Evolutionary conservation across 2,329 filamentous ascomycete genomes (phyloP), one percentile per base, ranked within the genome.

Genomic region (Scolecobasidium constrictum): DNA sequence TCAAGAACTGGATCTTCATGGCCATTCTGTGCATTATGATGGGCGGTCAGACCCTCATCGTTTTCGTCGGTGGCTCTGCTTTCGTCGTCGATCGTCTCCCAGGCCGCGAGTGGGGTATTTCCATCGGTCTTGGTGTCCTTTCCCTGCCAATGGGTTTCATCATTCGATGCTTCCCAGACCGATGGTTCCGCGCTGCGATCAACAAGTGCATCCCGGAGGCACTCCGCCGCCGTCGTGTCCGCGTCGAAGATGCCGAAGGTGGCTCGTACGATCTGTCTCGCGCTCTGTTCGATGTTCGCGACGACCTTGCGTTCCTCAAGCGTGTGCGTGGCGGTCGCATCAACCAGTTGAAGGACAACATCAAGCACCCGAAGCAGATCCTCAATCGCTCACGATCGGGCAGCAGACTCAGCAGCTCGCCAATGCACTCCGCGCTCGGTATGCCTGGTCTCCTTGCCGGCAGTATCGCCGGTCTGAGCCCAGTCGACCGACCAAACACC

Each of bases 1-100:
- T 73, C 19, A 76, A 76, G 57, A 96, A 96, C 61, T 83, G 73
- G 65, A 94, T 93, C 71, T 96, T 96, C 67, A 75, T 93, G 28
- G 74, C 65, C 31, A 95, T 96, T 62, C 87, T 87, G 64, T 56
- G 72, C 47, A 72, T 94, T 59, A 95, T 96, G 83, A 78, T 90
- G 51, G 88, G 78, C 49, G 86, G 85, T 17, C 90, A 96, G 59
- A 69, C 92, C 19, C 73, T 95, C 62, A 96, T 96, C 58, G 75
- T 95, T 53, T 92, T 85, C 54, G 76, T 94, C 40, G 90, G 90
- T 49, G 84, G 86, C 22, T 65, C 68, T 6, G 86, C 88, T 2
- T 94, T 96, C 68, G 75, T 76, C 39, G 86, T 93, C 47, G 71
- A 71, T 2, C 65, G 69, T 1, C 70, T 95, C 50, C 79, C 78